phyloP scores from a whole-genome alignment of 106 monocot species.

The Dioscorea zingiberensis region DNA sequence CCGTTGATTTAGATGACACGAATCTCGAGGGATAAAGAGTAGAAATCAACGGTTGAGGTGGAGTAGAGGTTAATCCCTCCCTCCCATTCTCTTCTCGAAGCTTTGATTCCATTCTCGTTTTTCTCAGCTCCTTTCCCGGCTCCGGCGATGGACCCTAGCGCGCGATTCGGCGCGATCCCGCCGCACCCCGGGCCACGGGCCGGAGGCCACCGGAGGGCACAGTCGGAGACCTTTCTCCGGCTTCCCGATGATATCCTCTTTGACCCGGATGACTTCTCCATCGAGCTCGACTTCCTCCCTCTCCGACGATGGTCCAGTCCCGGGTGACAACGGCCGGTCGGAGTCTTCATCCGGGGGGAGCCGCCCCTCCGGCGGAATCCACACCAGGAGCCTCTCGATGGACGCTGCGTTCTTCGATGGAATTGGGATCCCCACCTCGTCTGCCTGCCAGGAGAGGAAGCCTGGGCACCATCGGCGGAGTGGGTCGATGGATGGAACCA shows the following conservation, averaged over 20 bases:
- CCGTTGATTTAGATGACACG: no score
- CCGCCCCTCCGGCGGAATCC: not conserved
- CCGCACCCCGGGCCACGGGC: constrained; percentile 8
- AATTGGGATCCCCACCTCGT: constrained; percentile 26
- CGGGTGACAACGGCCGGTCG: not conserved
- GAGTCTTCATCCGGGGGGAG: not conserved
- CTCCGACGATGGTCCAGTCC: constrained; percentile 52
- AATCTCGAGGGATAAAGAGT: no score
- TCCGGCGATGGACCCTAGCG: not conserved
- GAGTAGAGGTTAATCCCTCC: no score
- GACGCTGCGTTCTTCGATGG: constrained; percentile 86
- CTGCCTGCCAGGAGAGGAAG: constrained; percentile 11
- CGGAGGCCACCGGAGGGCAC: constrained; percentile 53
- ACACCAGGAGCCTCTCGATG: constrained; percentile 67
- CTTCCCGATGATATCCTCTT: constrained; percentile 73
- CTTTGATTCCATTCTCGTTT: no score
- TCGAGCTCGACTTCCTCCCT: constrained; percentile 71
- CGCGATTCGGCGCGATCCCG: constrained; percentile 4
- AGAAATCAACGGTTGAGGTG: no score
- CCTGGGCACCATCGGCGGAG: constrained; percentile 40
- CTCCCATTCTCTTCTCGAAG: no score
- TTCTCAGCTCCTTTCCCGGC: no score
- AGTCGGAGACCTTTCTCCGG: constrained; percentile 81
- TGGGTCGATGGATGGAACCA: constrained; percentile 70
- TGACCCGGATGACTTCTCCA: constrained; percentile 64